Base-by-base conservation (phyloP, 2,329 filamentous ascomycete species). In the Coniochaeta sp. region DNA sequence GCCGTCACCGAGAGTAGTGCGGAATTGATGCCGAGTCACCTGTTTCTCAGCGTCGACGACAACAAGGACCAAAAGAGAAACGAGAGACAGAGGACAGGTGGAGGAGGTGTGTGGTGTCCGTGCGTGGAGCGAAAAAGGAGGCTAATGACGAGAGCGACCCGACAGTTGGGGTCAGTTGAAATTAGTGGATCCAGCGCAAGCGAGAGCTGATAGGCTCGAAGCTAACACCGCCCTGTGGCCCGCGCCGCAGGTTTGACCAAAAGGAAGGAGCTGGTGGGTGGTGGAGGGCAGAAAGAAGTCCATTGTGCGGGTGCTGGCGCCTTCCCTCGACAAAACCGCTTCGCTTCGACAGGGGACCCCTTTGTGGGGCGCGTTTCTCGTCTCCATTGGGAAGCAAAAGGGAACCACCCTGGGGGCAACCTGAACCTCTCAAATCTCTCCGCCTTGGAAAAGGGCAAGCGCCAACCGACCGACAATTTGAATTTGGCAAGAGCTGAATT, bases 401-500 rank as follows among this genome's bases (percentile, higher is more conserved):
- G 11, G 47, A 28, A 31, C 4, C 2, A 31, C 47, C 47, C 43
- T 47, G 19, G 47, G 24, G 22, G n/a, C n/a, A n/a, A 52, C 47
- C 47, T 52, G 47, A 52, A 52, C 47, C 47, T 52, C 43, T 31
- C 26, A 52, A 52, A 52, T 52, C 47, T 52, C 47, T 52, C 47
- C 47, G 47, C 47, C 47, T 22, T 52, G 22, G 24, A 6, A 28
- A 52, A 26, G 2, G 26, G 47, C 47, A 28, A 31, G 47, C 47
- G 47, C 47, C 47, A 52, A 52, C 47, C 8, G 47, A 31, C 47
- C 47, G 47, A 52, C 47, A 40, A 52, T 31, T 31, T 28, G 22
- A 5, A 14, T 47, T 52, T 52, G 47, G 47, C 31, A 52, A 31
- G 24, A 31, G 47, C 47, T 52, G 47, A n/a, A n/a, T 31, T 36